Conservation (phyloP, 2,329 filamentous ascomycete species). For the Passalora sequoiae region DNA sequence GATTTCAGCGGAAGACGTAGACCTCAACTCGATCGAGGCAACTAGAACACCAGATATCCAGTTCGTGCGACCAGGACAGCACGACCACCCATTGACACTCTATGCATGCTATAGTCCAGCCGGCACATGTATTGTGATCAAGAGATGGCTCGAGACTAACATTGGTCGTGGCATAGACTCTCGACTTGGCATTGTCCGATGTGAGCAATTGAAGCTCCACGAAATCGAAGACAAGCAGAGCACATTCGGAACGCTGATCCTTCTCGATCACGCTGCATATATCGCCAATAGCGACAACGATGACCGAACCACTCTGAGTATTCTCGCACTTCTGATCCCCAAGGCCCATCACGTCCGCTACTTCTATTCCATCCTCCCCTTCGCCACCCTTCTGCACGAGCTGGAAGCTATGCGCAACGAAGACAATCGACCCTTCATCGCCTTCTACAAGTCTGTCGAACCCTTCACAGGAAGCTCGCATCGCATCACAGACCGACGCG, state of each 20-base stretch:
- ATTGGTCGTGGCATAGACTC: not conserved
- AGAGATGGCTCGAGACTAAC: not conserved
- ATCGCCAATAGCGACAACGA: slow-evolving; percentile 5
- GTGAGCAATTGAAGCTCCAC: slow-evolving; percentile 21
- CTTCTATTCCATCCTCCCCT: slow-evolving; percentile 19
- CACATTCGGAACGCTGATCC: slow-evolving; percentile 9
- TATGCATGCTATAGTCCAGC: slow-evolving; percentile 13
- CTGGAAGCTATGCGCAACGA: slow-evolving; percentile 4
- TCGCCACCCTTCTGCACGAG: slow-evolving; percentile 6
- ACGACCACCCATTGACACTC: slow-evolving; percentile 17
- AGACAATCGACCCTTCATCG: not conserved
- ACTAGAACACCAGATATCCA: slow-evolving; percentile 14
- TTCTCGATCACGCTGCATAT: slow-evolving; percentile 18
- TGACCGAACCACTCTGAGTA: slow-evolving; percentile 7
- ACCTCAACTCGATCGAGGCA: slow-evolving; percentile 18
- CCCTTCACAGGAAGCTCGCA: slow-evolving; percentile 1
- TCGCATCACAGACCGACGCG: not conserved
- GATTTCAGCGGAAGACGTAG: slow-evolving; percentile 11
- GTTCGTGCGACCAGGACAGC: slow-evolving; percentile 9
- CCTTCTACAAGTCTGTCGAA: not conserved
- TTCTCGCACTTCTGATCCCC: slow-evolving; percentile 20
- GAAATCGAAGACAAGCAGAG: slow-evolving; percentile 7
- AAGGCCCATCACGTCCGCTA: slow-evolving; percentile 20
- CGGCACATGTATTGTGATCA: slow-evolving; percentile 11
- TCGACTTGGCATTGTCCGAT: slow-evolving; percentile 12